phyloP scores from a whole-genome alignment of 768 basidiomycete genomes.

The Rhizopogon roseolus region DNA sequence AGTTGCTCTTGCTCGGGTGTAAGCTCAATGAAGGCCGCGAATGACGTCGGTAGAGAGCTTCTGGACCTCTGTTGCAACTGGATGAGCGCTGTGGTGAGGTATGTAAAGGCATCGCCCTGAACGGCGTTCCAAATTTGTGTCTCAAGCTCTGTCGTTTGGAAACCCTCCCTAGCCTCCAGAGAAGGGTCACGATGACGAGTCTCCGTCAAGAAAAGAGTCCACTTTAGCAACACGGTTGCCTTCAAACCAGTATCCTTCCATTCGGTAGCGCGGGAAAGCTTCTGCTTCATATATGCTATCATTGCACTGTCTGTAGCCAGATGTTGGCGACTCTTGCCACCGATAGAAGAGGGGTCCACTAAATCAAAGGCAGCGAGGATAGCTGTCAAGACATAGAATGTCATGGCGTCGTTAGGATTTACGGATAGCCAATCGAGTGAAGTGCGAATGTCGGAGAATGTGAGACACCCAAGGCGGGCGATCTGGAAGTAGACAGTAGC shows the following conservation, averaged over 20 bases:
- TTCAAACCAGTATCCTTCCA: constrained; percentile 75
- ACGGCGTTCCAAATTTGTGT: constrained; percentile 79
- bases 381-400: constrained; percentile 63
- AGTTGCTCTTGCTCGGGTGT: constrained; percentile 32
- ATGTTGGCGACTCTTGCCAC: constrained; percentile 40
- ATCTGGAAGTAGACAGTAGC: constrained; percentile 60
- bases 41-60: constrained; percentile 29
- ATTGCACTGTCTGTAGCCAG: constrained; percentile 43
- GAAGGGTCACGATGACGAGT: constrained; percentile 62
- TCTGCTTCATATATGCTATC: constrained; percentile 56
- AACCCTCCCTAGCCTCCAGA: constrained; percentile 60
- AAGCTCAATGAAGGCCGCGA: constrained; percentile 35
- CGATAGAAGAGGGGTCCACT: constrained; percentile 46
- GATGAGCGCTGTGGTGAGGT: constrained; percentile 56
- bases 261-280: constrained; percentile 42
- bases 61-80: constrained; percentile 41
- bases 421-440: constrained; percentile 68
- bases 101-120: constrained; percentile 76
- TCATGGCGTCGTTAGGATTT: constrained; percentile 64
- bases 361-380: constrained; percentile 65
- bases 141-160: constrained; percentile 76
- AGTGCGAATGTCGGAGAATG: constrained; percentile 53
- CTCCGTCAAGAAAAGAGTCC: constrained; percentile 83
- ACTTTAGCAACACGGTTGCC: constrained; percentile 73
- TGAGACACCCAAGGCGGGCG: constrained; percentile 57